A percentile compares a stretch with the other conserved stretches of the same genome.
Evolutionary conservation across 306 rosid species (phyloP).

Genomic region (Argentina anserina): DNA sequence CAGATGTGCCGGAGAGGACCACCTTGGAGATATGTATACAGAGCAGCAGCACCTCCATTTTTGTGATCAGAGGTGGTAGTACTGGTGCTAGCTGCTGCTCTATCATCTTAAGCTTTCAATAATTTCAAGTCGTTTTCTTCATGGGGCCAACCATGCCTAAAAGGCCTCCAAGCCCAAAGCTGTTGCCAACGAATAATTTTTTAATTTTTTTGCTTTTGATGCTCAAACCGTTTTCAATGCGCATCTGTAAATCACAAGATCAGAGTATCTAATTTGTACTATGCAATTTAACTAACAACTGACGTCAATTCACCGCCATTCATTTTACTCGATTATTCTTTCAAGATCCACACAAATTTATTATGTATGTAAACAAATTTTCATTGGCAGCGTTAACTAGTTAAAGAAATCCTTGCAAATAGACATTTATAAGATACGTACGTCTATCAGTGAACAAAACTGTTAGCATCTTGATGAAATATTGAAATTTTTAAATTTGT

Average conservation of each 20-base stretch:
- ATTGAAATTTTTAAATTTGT: too few relatives aligned
- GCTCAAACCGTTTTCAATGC: neutral
- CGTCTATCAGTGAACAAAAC: too few relatives aligned
- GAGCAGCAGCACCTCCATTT: constrained; percentile 17
- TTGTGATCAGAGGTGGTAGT: neutral
- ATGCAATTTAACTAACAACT: neutral
- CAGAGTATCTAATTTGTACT: neutral
- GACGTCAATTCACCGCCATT: neutral
- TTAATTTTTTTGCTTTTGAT: neutral
- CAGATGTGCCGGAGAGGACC: constrained; percentile 61
- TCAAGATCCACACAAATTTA: neutral
- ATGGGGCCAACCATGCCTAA: constrained; percentile 27
- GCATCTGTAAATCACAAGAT: neutral
- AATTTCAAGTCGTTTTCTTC: constrained; percentile 57
- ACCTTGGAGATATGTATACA: constrained; percentile 29
- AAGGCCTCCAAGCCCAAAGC: constrained; percentile 38
- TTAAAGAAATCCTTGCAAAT: too few relatives aligned
- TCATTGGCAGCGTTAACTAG: neutral
- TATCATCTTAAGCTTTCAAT: constrained; percentile 39
- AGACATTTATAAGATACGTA: too few relatives aligned
- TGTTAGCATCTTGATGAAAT: too few relatives aligned
- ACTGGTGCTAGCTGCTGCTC: constrained; percentile 12
- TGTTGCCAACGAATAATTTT: constrained; percentile 33
- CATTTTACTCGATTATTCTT: neutral
- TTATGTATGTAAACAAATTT: neutral